These are phyloP conservation scores for Incumbomyces delicatus DNA, from an alignment of 2,329 filamentous ascomycete species.

Conservation along the genomic window DNA sequence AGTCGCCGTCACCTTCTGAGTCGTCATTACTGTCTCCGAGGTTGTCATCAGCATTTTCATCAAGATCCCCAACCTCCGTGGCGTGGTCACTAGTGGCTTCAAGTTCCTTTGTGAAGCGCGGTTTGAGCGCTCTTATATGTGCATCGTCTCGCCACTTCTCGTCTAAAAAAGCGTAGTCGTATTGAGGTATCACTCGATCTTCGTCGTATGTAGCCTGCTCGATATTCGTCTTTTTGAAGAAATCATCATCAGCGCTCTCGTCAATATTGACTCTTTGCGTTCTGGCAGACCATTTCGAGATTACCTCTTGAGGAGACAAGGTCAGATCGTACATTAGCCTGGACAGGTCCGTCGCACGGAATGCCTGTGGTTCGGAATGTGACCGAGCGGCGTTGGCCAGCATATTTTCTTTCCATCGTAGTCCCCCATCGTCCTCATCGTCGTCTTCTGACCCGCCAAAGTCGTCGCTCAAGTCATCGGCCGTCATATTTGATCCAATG, in stretches of 20 bases:
- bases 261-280: conserved; percentile 49
- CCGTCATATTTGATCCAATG: conserved; percentile 61
- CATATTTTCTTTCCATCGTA: conserved; percentile 85
- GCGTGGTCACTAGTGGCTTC: conserved; percentile 48
- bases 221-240: conserved; percentile 49
- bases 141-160: conserved; percentile 76
- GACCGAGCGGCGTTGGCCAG: conserved; percentile 61
- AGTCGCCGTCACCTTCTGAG: conserved; percentile 66
- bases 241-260: conserved; percentile 57
- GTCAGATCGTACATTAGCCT: conserved; percentile 81
- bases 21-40: conserved; percentile 36
- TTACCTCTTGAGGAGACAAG: conserved; percentile 62
- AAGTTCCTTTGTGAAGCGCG: conserved; percentile 64
- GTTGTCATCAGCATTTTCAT: conserved; percentile 48
- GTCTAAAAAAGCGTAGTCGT: conserved; percentile 71
- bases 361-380: conserved; percentile 61
- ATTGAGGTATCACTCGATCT: conserved; percentile 66
- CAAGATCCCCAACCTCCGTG: conserved; percentile 42
- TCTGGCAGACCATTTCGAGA: conserved; percentile 69
- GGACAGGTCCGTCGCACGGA: conserved; percentile 71
- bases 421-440: conserved; percentile 60
- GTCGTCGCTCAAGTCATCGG: conserved; percentile 43
- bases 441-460: conserved; percentile 43
- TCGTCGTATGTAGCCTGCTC: conserved; percentile 48
- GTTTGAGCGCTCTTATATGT: conserved; percentile 63